Evolutionary conservation across 1,284 basidiomycete species (phyloP).

Genomic region (Papiliotrema laurentii): DNA sequence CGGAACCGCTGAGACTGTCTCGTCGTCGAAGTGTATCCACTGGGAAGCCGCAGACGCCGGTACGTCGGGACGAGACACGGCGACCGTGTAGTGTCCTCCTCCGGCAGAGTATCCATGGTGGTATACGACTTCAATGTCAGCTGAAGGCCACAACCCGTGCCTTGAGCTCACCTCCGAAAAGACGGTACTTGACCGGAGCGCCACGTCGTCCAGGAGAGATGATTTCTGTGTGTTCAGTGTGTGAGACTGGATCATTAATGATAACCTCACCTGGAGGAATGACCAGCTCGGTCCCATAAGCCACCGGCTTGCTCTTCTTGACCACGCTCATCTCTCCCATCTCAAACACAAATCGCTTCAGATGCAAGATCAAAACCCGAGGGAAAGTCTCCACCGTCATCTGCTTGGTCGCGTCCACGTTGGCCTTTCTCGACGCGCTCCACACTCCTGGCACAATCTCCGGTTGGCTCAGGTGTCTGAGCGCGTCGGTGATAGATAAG

Average conservation of each 20-base stretch:
- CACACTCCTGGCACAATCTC: conserved; percentile 73
- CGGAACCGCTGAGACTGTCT: conserved; percentile 67
- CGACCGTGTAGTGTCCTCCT: conserved; percentile 94
- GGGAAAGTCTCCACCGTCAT: conserved; percentile 83
- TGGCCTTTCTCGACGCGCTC: conserved; percentile 56
- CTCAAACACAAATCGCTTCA: conserved; percentile 92
- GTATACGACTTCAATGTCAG: conserved; percentile 86
- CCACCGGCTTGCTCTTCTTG: conserved; percentile 79
- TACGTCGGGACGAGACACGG: conserved; percentile 63
- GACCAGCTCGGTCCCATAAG: conserved; percentile 72
- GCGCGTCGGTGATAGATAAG: conserved; percentile 74
- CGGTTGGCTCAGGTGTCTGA: conserved; percentile 71
- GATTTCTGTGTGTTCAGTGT: conserved; percentile 54
- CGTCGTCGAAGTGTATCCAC: conserved; percentile 95
- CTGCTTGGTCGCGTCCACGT: conserved; percentile 80
- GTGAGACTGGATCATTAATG: neutral
- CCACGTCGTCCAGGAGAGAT: conserved; percentile 58
- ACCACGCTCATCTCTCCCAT: conserved; percentile 56
- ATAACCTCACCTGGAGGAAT: conserved; percentile 65
- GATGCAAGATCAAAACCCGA: conserved; percentile 78
- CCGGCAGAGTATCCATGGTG: conserved; percentile 88
- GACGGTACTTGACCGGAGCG: conserved; percentile 63
- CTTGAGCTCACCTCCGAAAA: conserved; percentile 70
- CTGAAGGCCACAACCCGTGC: conserved; percentile 2
- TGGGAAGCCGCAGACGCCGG: conserved; percentile 36